These are phyloP conservation scores for Metarhizium brunneum DNA, from an alignment of 2,329 filamentous ascomycete genomes.

Conservation along the genomic window DNA sequence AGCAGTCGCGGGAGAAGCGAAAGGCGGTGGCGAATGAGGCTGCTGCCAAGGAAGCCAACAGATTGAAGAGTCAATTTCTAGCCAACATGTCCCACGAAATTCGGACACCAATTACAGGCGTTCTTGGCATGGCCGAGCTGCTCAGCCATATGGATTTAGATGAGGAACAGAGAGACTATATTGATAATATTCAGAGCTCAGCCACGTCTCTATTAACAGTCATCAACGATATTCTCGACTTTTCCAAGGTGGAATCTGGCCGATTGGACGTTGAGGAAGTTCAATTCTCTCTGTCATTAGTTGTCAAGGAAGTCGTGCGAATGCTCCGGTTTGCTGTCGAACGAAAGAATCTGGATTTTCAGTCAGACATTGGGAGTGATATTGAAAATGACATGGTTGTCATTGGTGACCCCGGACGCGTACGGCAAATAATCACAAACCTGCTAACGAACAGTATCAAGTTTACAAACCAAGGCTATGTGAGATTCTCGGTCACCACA, in stretches of 20 bases:
- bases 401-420: conserved; percentile 74
- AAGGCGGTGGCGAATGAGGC: conserved; percentile 64
- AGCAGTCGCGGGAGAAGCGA: conserved; percentile 59
- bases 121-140: conserved; percentile 72
- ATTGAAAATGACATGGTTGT: conserved; percentile 64
- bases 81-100: conserved; percentile 81
- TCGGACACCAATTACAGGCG: conserved; percentile 67
- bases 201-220: conserved; percentile 76
- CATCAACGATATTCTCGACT: conserved; percentile 86
- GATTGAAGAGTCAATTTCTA: conserved; percentile 71
- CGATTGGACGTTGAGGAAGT: conserved; percentile 71
- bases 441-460: conserved; percentile 70
- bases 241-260: conserved; percentile 77
- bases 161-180: conserved; percentile 64
- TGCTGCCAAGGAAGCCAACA: conserved; percentile 70
- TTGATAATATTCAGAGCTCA: conserved; percentile 70
- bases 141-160: conserved; percentile 58
- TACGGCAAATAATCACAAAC: conserved; percentile 78
- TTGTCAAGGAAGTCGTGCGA: conserved; percentile 71
- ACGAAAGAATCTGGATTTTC: conserved; percentile 67
- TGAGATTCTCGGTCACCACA: conserved; percentile 56
- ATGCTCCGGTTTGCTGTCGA: conserved; percentile 83
- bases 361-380: conserved; percentile 52
- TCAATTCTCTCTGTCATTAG: conserved; percentile 64
- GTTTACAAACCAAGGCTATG: conserved; percentile 60